These are phyloP conservation scores for Pseudophaeomoniella oleicola DNA, from an alignment of 2,329 filamentous ascomycete genomes.

Conservation along the genomic window DNA sequence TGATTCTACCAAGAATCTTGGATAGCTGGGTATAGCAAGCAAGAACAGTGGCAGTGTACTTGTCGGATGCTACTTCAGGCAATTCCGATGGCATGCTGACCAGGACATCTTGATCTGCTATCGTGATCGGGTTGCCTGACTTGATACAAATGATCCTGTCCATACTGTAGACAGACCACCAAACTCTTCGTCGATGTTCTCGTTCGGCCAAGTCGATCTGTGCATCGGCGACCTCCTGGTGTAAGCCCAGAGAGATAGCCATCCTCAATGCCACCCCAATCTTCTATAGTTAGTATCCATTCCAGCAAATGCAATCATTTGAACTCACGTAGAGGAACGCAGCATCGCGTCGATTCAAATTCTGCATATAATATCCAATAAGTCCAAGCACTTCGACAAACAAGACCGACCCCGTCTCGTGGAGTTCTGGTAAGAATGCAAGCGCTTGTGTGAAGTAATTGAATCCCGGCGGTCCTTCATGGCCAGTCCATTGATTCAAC, in stretches of 20 bases:
- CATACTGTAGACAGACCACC: conserved; percentile 44
- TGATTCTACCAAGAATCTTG: conserved; percentile 36
- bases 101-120: conserved; percentile 39
- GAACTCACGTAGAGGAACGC: conserved; percentile 33
- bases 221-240: conserved; percentile 33
- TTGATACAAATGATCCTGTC: conserved; percentile 39
- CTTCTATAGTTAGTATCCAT: conserved; percentile 10
- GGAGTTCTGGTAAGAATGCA: conserved; percentile 37
- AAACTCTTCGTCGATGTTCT: conserved; percentile 37
- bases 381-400: conserved; percentile 41
- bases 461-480: conserved; percentile 40
- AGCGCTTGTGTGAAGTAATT: conserved; percentile 39
- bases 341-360: conserved; percentile 39
- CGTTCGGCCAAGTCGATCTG: conserved; percentile 24
- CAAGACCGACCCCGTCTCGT: conserved; percentile 39
- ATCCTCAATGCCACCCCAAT: conserved; percentile 40
- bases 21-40: conserved; percentile 39
- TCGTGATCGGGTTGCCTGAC: conserved; percentile 39
- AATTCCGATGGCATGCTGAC: conserved; percentile 20
- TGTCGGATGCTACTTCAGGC: conserved; percentile 21
- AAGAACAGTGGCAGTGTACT: conserved; percentile 33
- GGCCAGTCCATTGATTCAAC: conserved; percentile 40
- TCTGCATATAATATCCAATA: conserved; percentile 43
- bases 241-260: conserved; percentile 42
- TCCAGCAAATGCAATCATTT: too few species aligned